Percentiles rank a stretch among this genome's conserved stretches.
phyloP scores from a whole-genome alignment of 805 yeast genomes.

The Lipomyces mesembrius region DNA sequence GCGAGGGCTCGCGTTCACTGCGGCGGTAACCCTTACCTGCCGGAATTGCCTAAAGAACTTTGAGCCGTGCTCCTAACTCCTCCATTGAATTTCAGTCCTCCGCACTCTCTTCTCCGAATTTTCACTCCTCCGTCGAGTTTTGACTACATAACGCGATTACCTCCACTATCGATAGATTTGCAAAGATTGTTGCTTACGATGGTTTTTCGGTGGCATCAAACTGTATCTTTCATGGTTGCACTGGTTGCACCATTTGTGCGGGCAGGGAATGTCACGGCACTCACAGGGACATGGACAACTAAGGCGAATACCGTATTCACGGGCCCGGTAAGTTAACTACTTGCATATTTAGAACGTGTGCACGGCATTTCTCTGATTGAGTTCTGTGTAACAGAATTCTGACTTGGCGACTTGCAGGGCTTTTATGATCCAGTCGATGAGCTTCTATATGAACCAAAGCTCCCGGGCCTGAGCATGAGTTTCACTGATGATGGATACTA shows the following conservation, averaged over 20 bases:
- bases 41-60: no score
- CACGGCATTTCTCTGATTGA: not conserved
- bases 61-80: no score
- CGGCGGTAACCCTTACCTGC: no score
- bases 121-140: not conserved
- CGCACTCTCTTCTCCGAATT: no score
- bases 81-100: no score
- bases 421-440: conserved; percentile 97
- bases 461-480: conserved; percentile 92
- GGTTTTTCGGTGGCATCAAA: not conserved
- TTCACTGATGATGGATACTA: conserved; percentile 90
- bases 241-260: not conserved
- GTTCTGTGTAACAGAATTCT: not conserved
- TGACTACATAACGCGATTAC: not conserved
- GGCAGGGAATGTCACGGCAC: not conserved
- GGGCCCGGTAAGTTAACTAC: conserved; percentile 62
- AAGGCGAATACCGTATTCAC: conserved; percentile 94
- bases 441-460: conserved; percentile 88
- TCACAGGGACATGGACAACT: conserved; percentile 88
- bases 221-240: not conserved
- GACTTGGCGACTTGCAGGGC: conserved; percentile 39
- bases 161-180: not conserved
- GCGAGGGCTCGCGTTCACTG: no score
- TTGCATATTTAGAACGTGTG: not conserved
- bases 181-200: not conserved